Conservation (phyloP, 2,329 filamentous ascomycete species). For the Aspergillus ruber region DNA sequence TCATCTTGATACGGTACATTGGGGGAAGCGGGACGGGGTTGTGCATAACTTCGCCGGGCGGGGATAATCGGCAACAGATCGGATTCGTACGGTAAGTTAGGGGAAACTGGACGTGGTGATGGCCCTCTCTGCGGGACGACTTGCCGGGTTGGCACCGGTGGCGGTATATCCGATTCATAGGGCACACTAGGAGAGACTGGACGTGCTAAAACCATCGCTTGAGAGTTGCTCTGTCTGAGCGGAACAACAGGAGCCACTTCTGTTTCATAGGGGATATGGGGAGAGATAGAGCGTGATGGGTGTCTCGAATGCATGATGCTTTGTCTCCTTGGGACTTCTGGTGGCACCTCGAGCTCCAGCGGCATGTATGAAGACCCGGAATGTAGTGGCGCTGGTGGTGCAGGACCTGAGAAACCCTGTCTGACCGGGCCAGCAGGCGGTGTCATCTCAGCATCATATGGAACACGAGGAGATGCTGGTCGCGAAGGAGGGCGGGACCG, state of each 20-base stretch:
- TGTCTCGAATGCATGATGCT: background rate
- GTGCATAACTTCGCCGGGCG: slow-evolving; percentile 3
- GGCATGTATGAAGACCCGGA: background rate
- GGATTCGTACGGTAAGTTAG: slow-evolving; percentile 5
- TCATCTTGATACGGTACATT: slow-evolving; percentile 3
- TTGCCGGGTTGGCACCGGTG: slow-evolving; percentile 1
- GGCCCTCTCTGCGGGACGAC: slow-evolving; percentile 16
- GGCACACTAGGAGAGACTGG: slow-evolving; percentile 12
- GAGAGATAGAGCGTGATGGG: background rate
- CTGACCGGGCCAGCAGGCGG: background rate
- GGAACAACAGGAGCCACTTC: background rate
- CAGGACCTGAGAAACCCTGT: background rate
- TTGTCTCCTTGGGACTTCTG: background rate
- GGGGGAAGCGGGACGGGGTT: background rate
- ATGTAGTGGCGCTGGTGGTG: background rate
- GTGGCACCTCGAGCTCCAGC: background rate
- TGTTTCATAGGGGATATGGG: background rate
- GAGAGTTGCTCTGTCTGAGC: slow-evolving; percentile 5
- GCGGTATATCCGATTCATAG: slow-evolving; percentile 11
- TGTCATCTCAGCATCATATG: background rate
- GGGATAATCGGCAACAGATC: slow-evolving; percentile 15
- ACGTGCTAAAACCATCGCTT: slow-evolving; percentile 21
- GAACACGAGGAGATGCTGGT: background rate
- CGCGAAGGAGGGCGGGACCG: background rate
- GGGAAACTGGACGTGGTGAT: slow-evolving; percentile 22